phyloP scores from a whole-genome alignment of 331 rosid species.

The Acacia pycnantha region DNA sequence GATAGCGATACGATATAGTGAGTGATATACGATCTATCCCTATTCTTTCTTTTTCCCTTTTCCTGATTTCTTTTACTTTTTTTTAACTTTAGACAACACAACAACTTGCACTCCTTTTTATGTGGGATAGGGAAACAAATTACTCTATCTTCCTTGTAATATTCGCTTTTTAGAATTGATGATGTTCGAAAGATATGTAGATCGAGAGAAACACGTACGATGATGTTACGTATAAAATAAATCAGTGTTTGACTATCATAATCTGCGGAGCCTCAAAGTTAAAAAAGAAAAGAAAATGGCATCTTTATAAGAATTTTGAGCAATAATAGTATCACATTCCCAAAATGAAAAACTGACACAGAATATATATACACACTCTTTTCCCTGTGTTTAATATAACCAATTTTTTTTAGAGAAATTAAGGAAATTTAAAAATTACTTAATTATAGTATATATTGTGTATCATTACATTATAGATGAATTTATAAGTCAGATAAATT shows the following conservation, averaged over 20 bases:
- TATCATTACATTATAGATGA: too few species aligned
- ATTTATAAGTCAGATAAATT: too few species aligned
- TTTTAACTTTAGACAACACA: not conserved
- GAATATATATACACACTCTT: not conserved
- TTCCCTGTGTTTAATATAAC: too few species aligned
- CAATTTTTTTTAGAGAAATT: too few species aligned
- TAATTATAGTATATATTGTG: too few species aligned
- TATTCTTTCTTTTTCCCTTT: constrained; percentile 21
- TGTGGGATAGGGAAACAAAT: not conserved
- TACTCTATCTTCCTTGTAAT: not conserved
- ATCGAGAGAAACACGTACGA: constrained; percentile 33
- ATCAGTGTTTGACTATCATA: constrained; percentile 65
- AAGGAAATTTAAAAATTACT: too few species aligned
- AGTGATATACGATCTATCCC: constrained; percentile 3
- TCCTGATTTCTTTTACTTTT: not conserved
- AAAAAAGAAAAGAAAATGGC: too few species aligned
- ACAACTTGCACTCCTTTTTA: constrained; percentile 5
- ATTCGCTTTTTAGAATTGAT: constrained; percentile 1
- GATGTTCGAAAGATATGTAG: not conserved
- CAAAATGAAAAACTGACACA: not conserved
- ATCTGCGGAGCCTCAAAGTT: constrained; percentile 1
- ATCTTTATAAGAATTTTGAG: not conserved
- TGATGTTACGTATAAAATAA: constrained; percentile 42
- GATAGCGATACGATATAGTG: constrained; percentile 38
- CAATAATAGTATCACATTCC: not conserved